These are phyloP conservation scores for Aspergillus bertholletiae DNA, from an alignment of 495 filamentous ascomycete species.

Conservation along the genomic window DNA sequence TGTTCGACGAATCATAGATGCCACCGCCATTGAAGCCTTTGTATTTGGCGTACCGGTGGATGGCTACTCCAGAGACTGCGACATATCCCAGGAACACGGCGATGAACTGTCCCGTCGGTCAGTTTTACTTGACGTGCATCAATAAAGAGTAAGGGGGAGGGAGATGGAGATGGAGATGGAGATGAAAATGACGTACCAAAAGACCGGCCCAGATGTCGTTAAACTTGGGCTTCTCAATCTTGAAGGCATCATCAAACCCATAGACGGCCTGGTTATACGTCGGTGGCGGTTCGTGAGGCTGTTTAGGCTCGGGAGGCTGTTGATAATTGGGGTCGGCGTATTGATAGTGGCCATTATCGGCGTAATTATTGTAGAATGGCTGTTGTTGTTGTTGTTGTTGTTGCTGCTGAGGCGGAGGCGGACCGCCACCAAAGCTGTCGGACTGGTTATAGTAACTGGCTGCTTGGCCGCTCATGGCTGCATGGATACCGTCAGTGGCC, in stretches of 20 bases:
- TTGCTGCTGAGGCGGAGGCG: conserved; percentile 11
- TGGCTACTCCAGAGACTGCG: conserved; percentile 70
- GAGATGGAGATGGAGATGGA: background rate
- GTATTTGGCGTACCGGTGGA: conserved; percentile 69
- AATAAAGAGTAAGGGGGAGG: background rate
- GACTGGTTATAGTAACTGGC: conserved; percentile 37
- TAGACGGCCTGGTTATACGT: conserved; percentile 28
- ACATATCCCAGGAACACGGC: conserved; percentile 70
- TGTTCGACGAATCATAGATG: conserved; percentile 64
- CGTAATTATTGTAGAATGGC: conserved; percentile 11
- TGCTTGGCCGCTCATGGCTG: conserved; percentile 42
- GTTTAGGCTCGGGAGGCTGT: conserved; percentile 26
- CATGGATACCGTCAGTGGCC: conserved; percentile 15
- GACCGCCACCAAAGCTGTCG: conserved; percentile 24
- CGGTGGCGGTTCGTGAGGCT: conserved; percentile 27
- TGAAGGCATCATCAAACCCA: conserved; percentile 74
- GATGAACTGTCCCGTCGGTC: conserved; percentile 52
- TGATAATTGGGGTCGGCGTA: conserved; percentile 18
- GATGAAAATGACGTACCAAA: conserved; percentile 47
- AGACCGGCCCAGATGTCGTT: conserved; percentile 87
- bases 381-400: background rate
- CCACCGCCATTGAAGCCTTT: conserved; percentile 67
- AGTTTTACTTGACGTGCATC: background rate
- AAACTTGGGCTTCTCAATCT: conserved; percentile 76
- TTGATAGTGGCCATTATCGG: conserved; percentile 13